Conservation (phyloP, 1,139 yeast genomes). For the Pichia sp. region DNA sequence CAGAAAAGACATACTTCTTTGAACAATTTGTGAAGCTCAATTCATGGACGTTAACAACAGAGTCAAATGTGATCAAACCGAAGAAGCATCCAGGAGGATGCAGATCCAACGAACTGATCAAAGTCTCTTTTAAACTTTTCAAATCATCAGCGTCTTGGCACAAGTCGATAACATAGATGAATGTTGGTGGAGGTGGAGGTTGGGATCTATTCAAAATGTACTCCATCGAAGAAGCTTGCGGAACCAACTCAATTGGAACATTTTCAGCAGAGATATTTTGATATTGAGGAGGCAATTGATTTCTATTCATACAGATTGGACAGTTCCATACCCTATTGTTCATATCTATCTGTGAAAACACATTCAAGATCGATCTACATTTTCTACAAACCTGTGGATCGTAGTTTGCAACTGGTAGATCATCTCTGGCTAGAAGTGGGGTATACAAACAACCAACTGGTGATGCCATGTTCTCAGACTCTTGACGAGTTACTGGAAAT, state of each 20-base stretch:
- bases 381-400: conserved; percentile 87
- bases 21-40: conserved; percentile 73
- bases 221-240: conserved; percentile 81
- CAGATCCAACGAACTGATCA: conserved; percentile 73
- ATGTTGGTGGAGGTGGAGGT: conserved; percentile 82
- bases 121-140: conserved; percentile 81
- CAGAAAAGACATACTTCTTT: conserved; percentile 86
- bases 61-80: conserved; percentile 90
- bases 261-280: conserved; percentile 78
- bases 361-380: conserved; percentile 85
- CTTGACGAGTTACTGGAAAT: conserved; percentile 81
- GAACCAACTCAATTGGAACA: conserved; percentile 81
- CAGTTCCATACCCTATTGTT: conserved; percentile 84
- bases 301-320: conserved; percentile 78
- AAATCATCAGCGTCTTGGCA: conserved; percentile 95
- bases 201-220: conserved; percentile 68
- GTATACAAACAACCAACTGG: conserved; percentile 95
- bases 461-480: conserved; percentile 87
- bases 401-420: conserved; percentile 75
- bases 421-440: conserved; percentile 78
- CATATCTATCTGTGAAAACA: conserved; percentile 81
- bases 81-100: conserved; percentile 92
- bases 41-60: conserved; percentile 93
- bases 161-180: conserved; percentile 83
- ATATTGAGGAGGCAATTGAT: conserved; percentile 86